Base-by-base conservation (phyloP, 495 filamentous ascomycete genomes). In the Penicillium nucicola region DNA sequence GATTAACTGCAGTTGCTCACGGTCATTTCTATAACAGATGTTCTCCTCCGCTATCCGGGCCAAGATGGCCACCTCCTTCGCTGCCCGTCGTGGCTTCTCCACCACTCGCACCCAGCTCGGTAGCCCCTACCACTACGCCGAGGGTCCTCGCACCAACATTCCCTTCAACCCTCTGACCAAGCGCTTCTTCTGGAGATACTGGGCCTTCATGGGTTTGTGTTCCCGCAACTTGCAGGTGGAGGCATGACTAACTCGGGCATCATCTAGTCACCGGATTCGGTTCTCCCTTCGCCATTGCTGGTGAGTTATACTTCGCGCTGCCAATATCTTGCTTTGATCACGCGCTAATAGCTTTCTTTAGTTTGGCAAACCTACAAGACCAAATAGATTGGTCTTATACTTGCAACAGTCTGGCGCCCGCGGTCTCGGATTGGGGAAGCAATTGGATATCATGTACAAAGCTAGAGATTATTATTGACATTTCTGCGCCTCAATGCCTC, bases 81-180 rank as follows among this genome's bases (percentile, higher is more conserved):
- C 90, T 73, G 83, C 85, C 80, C 89, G 92, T 76, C 92, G 93
- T 66, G 90, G 88, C 75, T 95, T 98, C 84, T 86, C 90, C 72
- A 84, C 89, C 67, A 95, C 92, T 68, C 86, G 88, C 57, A 75
- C 87, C 68, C 92, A 88, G 73, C 74, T 93, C 58, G 83, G 81
- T 50, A 93, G 89, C 65, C 91, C 91, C 22, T 95, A 95, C 82
- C 93, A 98, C 80, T 98, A 98, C 78, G 88, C 92, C 53, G 95
- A 97, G 79, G 95, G 93, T 45, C 93, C 95, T 61, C 84, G 84
- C 66, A 84, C 81, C 78, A 97, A 96, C 80, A 75, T 98, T 52
- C 93, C 93, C 53, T 98, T 98, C 85, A 95, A 98, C 80, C 85
- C 95, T 57, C 75, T 86, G 75, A 95, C 86, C 62, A 85, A 84